Conservation (phyloP, 768 basidiomycete genomes). For the Phlebiopsis flavidoalba region DNA sequence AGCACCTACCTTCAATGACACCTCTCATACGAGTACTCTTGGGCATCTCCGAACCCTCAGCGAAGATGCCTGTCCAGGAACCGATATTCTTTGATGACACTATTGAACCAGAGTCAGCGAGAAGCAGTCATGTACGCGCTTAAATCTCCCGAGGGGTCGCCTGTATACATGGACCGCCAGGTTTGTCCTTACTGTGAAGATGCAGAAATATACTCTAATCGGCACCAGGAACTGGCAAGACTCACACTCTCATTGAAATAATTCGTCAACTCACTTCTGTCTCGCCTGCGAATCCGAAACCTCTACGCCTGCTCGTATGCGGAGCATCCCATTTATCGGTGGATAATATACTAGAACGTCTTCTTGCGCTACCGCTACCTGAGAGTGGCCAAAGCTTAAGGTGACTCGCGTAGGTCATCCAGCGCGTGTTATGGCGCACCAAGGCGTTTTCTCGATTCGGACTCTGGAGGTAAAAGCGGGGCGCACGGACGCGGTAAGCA, state of each 20-base stretch:
- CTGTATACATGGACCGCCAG: slow-evolving; percentile 97
- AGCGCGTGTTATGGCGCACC: slow-evolving; percentile 78
- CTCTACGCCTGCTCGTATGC: slow-evolving; percentile 74
- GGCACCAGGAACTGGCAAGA: slow-evolving; percentile 94
- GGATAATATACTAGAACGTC: slow-evolving; percentile 89
- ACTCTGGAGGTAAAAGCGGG: slow-evolving; percentile 73
- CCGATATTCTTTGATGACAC: slow-evolving; percentile 68
- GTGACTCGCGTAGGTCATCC: slow-evolving; percentile 94
- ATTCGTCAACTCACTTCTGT: slow-evolving; percentile 72
- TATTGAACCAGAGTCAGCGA: slow-evolving; percentile 82
- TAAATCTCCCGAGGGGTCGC: slow-evolving; percentile 75
- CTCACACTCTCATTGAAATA: slow-evolving; percentile 90
- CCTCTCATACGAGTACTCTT: slow-evolving; percentile 66
- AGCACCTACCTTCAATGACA: slow-evolving; percentile 37
- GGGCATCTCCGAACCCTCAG: slow-evolving; percentile 50
- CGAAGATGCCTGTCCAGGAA: slow-evolving; percentile 29
- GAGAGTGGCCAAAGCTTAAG: slow-evolving; percentile 50
- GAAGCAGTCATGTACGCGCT: slow-evolving; percentile 82
- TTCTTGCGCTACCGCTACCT: slow-evolving; percentile 54
- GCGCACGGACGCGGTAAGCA: slow-evolving; percentile 59
- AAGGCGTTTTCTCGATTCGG: slow-evolving; percentile 53
- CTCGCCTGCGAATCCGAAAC: slow-evolving; percentile 42
- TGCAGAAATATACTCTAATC: neutral
- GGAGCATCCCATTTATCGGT: slow-evolving; percentile 94
- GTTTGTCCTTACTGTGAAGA: slow-evolving; percentile 28